A percentile compares a stretch with the other conserved stretches of the same genome.
These are phyloP conservation scores for Claviceps africana DNA, from an alignment of 2,329 filamentous ascomycete species.

Conservation along the genomic window DNA sequence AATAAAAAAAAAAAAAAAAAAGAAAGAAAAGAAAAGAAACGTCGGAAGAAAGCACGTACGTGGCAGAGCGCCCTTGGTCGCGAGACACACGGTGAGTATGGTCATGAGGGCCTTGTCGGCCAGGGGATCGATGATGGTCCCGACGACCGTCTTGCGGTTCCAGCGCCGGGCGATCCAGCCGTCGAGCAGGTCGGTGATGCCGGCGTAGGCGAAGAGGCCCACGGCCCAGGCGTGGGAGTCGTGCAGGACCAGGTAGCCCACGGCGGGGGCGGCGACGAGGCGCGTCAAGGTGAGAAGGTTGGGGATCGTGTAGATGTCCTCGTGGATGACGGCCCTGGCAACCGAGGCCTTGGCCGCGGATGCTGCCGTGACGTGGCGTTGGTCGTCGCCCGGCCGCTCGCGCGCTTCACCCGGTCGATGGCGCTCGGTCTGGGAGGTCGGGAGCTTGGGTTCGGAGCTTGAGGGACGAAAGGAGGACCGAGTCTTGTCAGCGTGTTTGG, in stretches of 20 bases:
- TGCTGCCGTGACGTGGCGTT: background rate
- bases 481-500: background rate
- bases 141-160: slow-evolving; percentile 84
- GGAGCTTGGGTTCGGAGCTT: background rate
- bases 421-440: too few species aligned
- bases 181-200: slow-evolving; percentile 81
- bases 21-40: too few species aligned
- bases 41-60: slow-evolving; percentile 32
- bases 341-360: background rate
- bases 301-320: slow-evolving; percentile 95
- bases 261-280: slow-evolving; percentile 64
- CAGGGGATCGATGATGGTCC: slow-evolving; percentile 90
- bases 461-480: too few species aligned
- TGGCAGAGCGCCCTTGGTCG: slow-evolving; percentile 68
- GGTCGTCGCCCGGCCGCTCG: background rate
- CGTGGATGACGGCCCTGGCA: slow-evolving; percentile 31
- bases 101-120: slow-evolving; percentile 97
- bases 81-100: slow-evolving; percentile 71
- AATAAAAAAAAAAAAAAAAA: too few species aligned
- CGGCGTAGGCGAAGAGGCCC: slow-evolving; percentile 81
- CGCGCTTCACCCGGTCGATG: background rate
- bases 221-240: slow-evolving; percentile 68
- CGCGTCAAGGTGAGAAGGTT: slow-evolving; percentile 85
- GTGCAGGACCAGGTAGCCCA: slow-evolving; percentile 80
- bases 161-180: slow-evolving; percentile 84